Evolutionary conservation across 495 filamentous ascomycete species (phyloP).

Genomic region (Glarea lozoyensis): DNA sequence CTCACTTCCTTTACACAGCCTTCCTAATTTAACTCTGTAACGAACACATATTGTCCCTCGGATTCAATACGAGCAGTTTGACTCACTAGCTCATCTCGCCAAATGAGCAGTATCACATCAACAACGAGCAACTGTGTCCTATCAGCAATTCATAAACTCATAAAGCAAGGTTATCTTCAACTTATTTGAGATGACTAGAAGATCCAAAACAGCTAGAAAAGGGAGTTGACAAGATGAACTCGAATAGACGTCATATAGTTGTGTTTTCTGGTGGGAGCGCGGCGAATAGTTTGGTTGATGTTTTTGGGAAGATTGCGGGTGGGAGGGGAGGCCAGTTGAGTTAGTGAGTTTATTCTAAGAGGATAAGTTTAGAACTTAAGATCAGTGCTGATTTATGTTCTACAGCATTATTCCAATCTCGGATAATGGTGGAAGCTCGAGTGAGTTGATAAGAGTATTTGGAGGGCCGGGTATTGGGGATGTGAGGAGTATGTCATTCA

Average conservation of each 20-base stretch:
- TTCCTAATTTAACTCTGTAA: no score
- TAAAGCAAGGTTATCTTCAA: no score
- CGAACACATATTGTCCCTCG: no score
- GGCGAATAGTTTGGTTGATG: constrained; percentile 88
- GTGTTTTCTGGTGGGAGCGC: constrained; percentile 87
- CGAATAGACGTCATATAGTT: constrained; percentile 44
- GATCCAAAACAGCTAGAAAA: not conserved
- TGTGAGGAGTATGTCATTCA: constrained; percentile 60
- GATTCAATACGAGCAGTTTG: no score
- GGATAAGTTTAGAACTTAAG: not conserved
- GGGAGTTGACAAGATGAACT: not conserved
- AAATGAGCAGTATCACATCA: no score
- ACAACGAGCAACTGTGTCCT: no score
- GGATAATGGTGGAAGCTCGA: constrained; percentile 90
- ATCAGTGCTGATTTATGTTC: constrained; percentile 5
- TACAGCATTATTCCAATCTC: constrained; percentile 76
- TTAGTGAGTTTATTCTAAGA: constrained; percentile 33
- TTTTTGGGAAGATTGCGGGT: constrained; percentile 67
- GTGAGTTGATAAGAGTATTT: constrained; percentile 85
- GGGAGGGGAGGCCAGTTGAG: constrained; percentile 61
- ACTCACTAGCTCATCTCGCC: no score
- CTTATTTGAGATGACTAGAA: no score
- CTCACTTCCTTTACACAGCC: no score
- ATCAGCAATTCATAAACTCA: no score
- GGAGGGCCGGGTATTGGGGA: constrained; percentile 92